Percentiles rank a stretch among this genome's conserved stretches.
Conservation (phyloP, 1,139 yeast species). For the Saccharomycopsis crataegensis region DNA sequence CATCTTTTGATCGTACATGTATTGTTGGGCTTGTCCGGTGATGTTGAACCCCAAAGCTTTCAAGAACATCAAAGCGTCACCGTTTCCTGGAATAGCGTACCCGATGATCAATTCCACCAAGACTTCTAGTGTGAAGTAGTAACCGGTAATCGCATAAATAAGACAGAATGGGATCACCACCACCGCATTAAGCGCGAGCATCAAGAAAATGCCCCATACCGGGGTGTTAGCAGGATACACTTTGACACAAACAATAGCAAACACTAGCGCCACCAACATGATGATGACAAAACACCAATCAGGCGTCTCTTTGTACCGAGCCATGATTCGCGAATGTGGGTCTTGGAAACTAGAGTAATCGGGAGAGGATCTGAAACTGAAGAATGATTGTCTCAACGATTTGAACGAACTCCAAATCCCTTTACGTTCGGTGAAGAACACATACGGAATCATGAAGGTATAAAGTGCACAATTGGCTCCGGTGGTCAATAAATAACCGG, state of each 20-base stretch:
- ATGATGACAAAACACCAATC: conserved; percentile 50
- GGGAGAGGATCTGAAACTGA: conserved; percentile 28
- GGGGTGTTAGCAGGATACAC: conserved; percentile 40
- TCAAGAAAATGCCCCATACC: conserved; percentile 49
- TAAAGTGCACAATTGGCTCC: conserved; percentile 53
- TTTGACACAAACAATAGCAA: conserved; percentile 43
- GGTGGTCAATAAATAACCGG: conserved; percentile 47
- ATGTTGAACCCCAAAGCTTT: conserved; percentile 55
- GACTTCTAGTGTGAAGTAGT: conserved; percentile 46
- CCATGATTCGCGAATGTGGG: conserved; percentile 51
- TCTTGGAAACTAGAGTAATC: conserved; percentile 36
- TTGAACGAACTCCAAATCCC: conserved; percentile 25
- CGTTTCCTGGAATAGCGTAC: conserved; percentile 57
- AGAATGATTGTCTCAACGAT: conserved; percentile 27
- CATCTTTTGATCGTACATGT: conserved; percentile 47
- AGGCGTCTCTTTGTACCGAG: conserved; percentile 52
- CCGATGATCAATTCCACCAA: conserved; percentile 56
- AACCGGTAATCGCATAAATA: conserved; percentile 48
- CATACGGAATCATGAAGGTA: conserved; percentile 47
- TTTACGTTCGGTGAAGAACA: conserved; percentile 27
- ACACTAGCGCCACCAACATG: conserved; percentile 39
- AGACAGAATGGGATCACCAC: conserved; percentile 46
- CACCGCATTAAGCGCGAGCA: conserved; percentile 45
- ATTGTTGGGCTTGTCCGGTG: conserved; percentile 55
- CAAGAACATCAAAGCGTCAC: conserved; percentile 49